Base-by-base conservation (phyloP, 2,329 filamentous ascomycete species). In the Penicillium verrucosum region DNA sequence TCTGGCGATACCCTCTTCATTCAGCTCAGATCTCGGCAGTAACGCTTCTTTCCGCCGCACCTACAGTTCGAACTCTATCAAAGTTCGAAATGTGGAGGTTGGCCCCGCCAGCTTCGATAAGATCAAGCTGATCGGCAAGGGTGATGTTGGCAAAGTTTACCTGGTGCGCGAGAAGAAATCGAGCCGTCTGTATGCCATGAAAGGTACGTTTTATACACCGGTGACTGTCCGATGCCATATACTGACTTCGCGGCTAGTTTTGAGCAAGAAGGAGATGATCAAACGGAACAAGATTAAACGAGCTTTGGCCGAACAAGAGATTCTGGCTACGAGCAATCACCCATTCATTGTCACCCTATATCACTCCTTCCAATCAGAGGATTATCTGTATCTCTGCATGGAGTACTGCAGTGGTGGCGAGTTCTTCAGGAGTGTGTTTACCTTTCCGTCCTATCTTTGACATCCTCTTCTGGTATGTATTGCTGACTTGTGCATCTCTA, bases 251-350 rank as follows among this genome's bases (percentile, higher is more conserved):
- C 51, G 3, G 45, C 16, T 71, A 97, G 94, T 99, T 6, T 74
- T 99, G 75, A 97, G 92, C 82, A 99, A 99, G 78, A 97, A 97
- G 81, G 94, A 99, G 77, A 99, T 99, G 94, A 99, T 99, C 77
- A 99, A 99, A 81, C 89, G 94, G 57, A 99, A 99, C 82, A 99
- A 99, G 83, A 99, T 99, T 79, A 99, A 99, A 83, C 87, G 94
- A 71, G 94, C 94, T 14, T 82, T 99, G 65, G 94, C 94, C 37
- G 94, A 99, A 77, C 94, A 97, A 73, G 94, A 99, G 75, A 99
- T 99, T 63, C 81, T 99, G 52, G 94, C 94, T 9, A 99, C 94
- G 41, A 97, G 93, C 81, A 99, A 99, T 68, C 94, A 99, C 70
- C 94, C 94, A 0, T 99, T 99, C 75, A 99, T 99, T 71, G 94